Evolutionary conservation across 1,139 yeast species (phyloP), one percentile per base, ranked within the genome.

Genomic region (Yamadazyma membranifaciens): DNA sequence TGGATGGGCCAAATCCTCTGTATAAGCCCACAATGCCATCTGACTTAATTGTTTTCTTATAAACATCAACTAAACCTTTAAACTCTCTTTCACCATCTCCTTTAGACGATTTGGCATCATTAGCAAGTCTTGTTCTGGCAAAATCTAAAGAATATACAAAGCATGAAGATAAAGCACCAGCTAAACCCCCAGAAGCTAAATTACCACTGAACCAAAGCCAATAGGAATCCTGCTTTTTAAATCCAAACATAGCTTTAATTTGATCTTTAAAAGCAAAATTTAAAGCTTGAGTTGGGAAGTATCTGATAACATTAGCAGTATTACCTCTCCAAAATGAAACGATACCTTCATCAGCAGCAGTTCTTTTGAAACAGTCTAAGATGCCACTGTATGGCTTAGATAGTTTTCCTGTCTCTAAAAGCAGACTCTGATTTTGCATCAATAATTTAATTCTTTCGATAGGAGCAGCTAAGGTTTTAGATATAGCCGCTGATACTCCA

Each of bases 1-100:
- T 77, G 49, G 78, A 72, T 57, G 77, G 76, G 65, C 76, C 76
- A 73, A 72, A 72, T 69, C 78, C 78, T 72, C 78, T 72, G 71
- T 72, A 72, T 62, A 72, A 70, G 70, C 78, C 78, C 50, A 77
- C 77, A 66, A 72, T 69, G 70, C 78, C 78, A 58, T 72, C 78
- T 48, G 77, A 59, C 59, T 75, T 75, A 27, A 72, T 69, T 55
- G 77, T 72, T 70, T 72, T 71, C 63, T 68, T 72, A 70, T 72
- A 72, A 53, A 72, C 78, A 61, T 72, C 78, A 57, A 72, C 60
- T 60, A 72, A 71, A 70, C 78, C 78, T 64, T 72, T 72, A 70
- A 71, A 72, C 62, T 72, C 69, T 67, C 78, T 67, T 49, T 61
- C 62, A 60, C 68, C 71, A 61, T 20, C 24, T 61, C 66, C 70